Percentiles rank a stretch among this genome's conserved stretches.
Conservation (phyloP, 2,329 filamentous ascomycete genomes). For the Clonostachys rhizophaga region DNA sequence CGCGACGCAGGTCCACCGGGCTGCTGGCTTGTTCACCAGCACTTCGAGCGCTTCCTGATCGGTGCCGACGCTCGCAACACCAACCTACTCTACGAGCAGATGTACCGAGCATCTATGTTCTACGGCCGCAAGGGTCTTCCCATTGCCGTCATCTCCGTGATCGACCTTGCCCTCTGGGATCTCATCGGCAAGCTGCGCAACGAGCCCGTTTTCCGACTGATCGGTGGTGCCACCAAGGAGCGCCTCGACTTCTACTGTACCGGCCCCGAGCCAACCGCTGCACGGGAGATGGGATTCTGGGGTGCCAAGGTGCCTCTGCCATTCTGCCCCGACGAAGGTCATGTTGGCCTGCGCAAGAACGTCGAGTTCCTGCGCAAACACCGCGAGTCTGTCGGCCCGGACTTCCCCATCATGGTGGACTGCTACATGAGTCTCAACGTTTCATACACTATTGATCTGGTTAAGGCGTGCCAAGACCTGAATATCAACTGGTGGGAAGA, state of each 20-base stretch:
- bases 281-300: slow-evolving; percentile 83
- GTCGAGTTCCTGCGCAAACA: slow-evolving; percentile 84
- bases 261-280: slow-evolving; percentile 75
- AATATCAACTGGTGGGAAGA: slow-evolving; percentile 98
- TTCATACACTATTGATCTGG: slow-evolving; percentile 86
- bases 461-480: slow-evolving; percentile 75
- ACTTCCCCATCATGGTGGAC: slow-evolving; percentile 92
- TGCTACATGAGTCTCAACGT: slow-evolving; percentile 98
- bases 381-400: slow-evolving; percentile 76
- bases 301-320: slow-evolving; percentile 88
- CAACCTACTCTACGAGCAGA: slow-evolving; percentile 90
- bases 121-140: slow-evolving; percentile 91
- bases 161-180: slow-evolving; percentile 92
- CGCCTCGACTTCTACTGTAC: slow-evolving; percentile 92
- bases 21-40: slow-evolving; percentile 90
- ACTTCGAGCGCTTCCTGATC: slow-evolving; percentile 88
- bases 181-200: slow-evolving; percentile 84
- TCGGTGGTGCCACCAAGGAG: slow-evolving; percentile 83
- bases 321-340: slow-evolving; percentile 84
- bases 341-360: slow-evolving; percentile 79
- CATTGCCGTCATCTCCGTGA: slow-evolving; percentile 87
- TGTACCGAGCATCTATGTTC: slow-evolving; percentile 96
- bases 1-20: slow-evolving; percentile 64
- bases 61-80: slow-evolving; percentile 87
- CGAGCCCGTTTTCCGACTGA: slow-evolving; percentile 91